phyloP scores from a whole-genome alignment of 371 early-diverging fungal species.

The Pancytospora philotis region DNA sequence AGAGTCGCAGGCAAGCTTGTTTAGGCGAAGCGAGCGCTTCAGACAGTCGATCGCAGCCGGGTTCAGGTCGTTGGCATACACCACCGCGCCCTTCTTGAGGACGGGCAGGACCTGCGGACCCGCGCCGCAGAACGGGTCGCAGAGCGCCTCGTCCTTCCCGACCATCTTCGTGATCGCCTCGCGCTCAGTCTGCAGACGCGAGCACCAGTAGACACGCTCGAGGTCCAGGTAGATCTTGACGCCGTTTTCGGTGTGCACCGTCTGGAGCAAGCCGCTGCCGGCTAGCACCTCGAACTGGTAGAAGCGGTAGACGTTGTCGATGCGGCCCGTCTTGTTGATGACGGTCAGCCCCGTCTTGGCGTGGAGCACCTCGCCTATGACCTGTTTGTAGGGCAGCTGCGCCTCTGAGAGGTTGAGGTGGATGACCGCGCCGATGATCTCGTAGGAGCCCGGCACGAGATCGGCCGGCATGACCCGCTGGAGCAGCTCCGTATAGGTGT shows the following conservation, averaged over 20 bases:
- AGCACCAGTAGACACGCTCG: conserved; percentile 59
- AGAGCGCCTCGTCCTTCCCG: conserved; percentile 36
- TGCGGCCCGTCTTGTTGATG: conserved; percentile 53
- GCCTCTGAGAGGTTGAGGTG: conserved; percentile 58
- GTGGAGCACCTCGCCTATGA: conserved; percentile 52
- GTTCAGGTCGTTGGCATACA: conserved; percentile 59
- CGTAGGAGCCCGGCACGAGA: conserved; percentile 18
- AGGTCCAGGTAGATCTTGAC: conserved; percentile 53
- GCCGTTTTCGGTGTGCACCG: conserved; percentile 53
- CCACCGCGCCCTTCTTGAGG: conserved; percentile 44
- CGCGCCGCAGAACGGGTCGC: conserved; percentile 60
- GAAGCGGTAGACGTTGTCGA: conserved; percentile 49
- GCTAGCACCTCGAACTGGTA: conserved; percentile 56
- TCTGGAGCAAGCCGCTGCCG: conserved; percentile 42
- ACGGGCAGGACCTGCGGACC: conserved; percentile 57
- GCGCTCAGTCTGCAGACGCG: conserved; percentile 58
- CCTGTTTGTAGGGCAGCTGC: conserved; percentile 46
- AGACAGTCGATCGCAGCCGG: conserved; percentile 54
- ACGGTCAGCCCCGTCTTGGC: conserved; percentile 56
- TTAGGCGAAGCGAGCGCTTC: conserved; percentile 43
- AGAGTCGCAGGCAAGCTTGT: conserved; percentile 32
- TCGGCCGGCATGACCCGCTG: not conserved
- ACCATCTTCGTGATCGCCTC: conserved; percentile 29
- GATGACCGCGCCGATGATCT: conserved; percentile 56
- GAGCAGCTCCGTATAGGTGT: conserved; percentile 14